A percentile compares a stretch with the other conserved stretches of the same genome.
Conservation (phyloP, 176 grass and related monocot species). For the Elymus sibiricus region DNA sequence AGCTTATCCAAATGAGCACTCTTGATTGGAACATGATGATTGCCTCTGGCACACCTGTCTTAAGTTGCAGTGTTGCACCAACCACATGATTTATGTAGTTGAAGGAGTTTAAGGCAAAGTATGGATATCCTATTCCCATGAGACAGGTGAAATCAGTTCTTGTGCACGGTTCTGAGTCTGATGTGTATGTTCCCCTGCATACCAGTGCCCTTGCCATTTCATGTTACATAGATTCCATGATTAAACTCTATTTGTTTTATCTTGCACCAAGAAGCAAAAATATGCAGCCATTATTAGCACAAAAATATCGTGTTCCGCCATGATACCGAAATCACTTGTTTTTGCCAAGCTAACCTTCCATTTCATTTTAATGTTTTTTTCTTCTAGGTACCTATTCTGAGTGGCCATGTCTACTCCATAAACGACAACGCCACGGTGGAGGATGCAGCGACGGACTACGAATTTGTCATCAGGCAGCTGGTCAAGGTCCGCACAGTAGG, state of each 20-base stretch:
- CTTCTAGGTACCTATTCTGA: constrained; percentile 60
- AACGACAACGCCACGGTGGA: constrained; percentile 74
- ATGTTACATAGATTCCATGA: constrained; percentile 3
- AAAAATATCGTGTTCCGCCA: not conserved
- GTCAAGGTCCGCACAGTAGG: constrained; percentile 68
- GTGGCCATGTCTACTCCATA: constrained; percentile 77
- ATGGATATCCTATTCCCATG: not conserved
- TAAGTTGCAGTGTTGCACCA: constrained; percentile 1
- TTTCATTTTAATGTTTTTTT: not conserved
- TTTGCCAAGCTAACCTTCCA: not conserved
- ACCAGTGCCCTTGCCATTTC: not conserved
- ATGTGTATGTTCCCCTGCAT: not conserved
- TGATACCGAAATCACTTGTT: not conserved
- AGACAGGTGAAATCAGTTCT: not conserved
- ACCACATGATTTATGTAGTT: constrained; percentile 4
- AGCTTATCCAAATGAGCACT: constrained; percentile 8
- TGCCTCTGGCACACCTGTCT: not conserved
- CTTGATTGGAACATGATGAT: constrained; percentile 22
- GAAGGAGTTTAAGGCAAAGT: not conserved
- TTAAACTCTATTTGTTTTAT: constrained; percentile 3
- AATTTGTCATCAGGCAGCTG: constrained; percentile 85
- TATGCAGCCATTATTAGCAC: not conserved
- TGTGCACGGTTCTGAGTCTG: not conserved
- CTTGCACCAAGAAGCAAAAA: constrained; percentile 20
- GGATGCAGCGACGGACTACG: constrained; percentile 66